Conservation (phyloP, 495 filamentous ascomycete genomes). For the Trichoderma erinaceum region DNA sequence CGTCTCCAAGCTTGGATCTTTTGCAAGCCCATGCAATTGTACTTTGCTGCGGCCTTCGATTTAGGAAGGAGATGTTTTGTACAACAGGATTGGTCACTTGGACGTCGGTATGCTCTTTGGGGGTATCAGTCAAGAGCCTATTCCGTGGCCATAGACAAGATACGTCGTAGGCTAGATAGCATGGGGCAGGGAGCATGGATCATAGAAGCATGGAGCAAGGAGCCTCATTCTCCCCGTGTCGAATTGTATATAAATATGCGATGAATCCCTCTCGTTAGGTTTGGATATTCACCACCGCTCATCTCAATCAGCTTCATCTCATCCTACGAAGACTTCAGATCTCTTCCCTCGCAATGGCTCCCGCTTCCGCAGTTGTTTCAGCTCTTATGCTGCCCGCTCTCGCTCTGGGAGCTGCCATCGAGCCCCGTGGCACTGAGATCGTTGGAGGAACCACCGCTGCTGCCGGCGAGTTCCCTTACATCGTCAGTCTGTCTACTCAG, state of each 20-base stretch:
- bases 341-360: constrained; percentile 15
- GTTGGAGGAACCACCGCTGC: constrained; percentile 18
- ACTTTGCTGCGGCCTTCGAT: neutral
- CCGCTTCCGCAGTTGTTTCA: neutral
- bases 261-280: neutral
- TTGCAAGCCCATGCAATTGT: neutral
- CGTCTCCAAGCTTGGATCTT: constrained; percentile 5
- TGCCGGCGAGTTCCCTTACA: constrained; percentile 20
- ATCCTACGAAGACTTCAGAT: neutral
- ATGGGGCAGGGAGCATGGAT: neutral
- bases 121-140: neutral
- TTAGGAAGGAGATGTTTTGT: constrained; percentile 10
- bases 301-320: neutral
- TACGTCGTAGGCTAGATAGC: neutral
- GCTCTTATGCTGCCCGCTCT: constrained; percentile 15
- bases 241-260: neutral
- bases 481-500: constrained; percentile 17
- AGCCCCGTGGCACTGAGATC: constrained; percentile 12
- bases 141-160: neutral
- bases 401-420: neutral
- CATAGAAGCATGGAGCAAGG: neutral
- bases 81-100: neutral
- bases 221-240: neutral
- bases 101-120: neutral
- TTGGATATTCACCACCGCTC: neutral